These are phyloP conservation scores for Yamadazyma insecticola DNA, from an alignment of 805 yeast species.

Conservation along the genomic window DNA sequence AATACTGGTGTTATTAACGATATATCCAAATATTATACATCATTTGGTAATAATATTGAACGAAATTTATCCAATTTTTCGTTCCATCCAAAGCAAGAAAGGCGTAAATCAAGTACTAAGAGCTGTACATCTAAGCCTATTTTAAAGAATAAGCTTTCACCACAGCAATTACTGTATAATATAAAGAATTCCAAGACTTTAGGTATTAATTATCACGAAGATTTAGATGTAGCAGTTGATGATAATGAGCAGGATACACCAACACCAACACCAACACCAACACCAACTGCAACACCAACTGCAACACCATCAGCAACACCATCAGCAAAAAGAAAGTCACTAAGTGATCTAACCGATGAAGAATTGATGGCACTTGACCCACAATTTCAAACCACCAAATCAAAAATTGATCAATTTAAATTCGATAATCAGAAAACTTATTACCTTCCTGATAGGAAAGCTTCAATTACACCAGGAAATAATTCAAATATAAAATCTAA, in stretches of 20 bases:
- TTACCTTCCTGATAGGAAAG: conserved; percentile 15
- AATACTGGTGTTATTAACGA: conserved; percentile 7
- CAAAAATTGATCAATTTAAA: conserved; percentile 40
- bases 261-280: conserved; percentile 1
- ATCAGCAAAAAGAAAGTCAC: conserved; percentile 32
- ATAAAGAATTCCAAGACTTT: conserved; percentile 8
- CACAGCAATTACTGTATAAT: conserved; percentile 19
- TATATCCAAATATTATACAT: conserved; percentile 4
- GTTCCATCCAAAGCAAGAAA: neutral
- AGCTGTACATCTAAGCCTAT: conserved; percentile 14
- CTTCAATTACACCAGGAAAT: conserved; percentile 5
- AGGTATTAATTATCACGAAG: conserved; percentile 17
- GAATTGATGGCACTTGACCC: conserved; percentile 53
- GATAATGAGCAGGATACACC: conserved; percentile 3
- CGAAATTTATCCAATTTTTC: no score
- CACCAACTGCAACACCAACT: neutral
- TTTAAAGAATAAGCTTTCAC: conserved; percentile 31
- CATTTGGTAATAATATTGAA: no score
- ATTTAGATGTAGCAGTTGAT: conserved; percentile 6
- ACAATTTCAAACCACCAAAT: conserved; percentile 37
- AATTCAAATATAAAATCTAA: conserved; percentile 28
- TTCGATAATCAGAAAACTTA: conserved; percentile 38
- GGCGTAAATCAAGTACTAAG: conserved; percentile 1
- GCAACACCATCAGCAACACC: neutral
- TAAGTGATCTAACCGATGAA: conserved; percentile 49